Percentiles rank a stretch among this genome's conserved stretches.
These are phyloP conservation scores for Hygrophorus pudorinus DNA, from an alignment of 768 basidiomycete species.

Conservation along the genomic window DNA sequence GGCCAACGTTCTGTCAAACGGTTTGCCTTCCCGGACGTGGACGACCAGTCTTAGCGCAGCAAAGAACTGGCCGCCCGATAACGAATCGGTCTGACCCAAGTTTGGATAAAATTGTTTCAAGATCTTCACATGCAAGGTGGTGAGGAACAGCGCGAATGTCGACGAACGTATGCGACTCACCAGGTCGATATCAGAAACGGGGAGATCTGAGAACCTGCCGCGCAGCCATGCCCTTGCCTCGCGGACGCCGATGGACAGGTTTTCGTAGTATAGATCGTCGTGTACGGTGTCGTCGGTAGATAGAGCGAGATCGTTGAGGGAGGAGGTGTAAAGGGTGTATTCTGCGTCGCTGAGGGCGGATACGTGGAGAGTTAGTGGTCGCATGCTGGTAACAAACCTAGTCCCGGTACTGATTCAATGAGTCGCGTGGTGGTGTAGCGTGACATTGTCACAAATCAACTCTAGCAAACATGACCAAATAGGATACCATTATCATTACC, in stretches of 20 bases:
- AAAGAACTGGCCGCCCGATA: conserved; percentile 69
- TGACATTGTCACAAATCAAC: too few relatives aligned
- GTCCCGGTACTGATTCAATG: too few relatives aligned
- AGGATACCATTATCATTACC: too few relatives aligned
- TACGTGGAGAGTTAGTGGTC: conserved; percentile 56
- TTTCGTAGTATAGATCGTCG: conserved; percentile 45
- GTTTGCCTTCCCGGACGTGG: conserved; percentile 51
- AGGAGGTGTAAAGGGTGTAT: conserved; percentile 56
- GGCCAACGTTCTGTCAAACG: conserved; percentile 54
- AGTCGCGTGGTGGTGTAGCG: too few relatives aligned
- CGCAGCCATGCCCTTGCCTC: conserved; percentile 71
- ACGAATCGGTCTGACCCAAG: conserved; percentile 38
- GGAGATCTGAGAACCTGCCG: conserved; percentile 53
- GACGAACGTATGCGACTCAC: conserved; percentile 28
- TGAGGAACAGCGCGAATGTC: conserved; percentile 1
- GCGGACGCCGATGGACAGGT: conserved; percentile 42
- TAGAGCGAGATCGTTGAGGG: conserved; percentile 42
- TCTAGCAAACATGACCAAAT: too few relatives aligned
- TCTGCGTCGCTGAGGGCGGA: conserved; percentile 71
- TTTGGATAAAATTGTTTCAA: conserved; percentile 53
- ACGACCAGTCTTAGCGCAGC: conserved; percentile 58
- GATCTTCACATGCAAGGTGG: conserved; percentile 33
- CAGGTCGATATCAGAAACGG: conserved; percentile 43
- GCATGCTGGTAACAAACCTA: conserved; percentile 26
- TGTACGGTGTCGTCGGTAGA: conserved; percentile 21